Percentiles rank a stretch among this genome's conserved stretches.
These are phyloP conservation scores for Rubia tinctorum DNA, from an alignment of 305 asterid genomes.

Conservation along the genomic window DNA sequence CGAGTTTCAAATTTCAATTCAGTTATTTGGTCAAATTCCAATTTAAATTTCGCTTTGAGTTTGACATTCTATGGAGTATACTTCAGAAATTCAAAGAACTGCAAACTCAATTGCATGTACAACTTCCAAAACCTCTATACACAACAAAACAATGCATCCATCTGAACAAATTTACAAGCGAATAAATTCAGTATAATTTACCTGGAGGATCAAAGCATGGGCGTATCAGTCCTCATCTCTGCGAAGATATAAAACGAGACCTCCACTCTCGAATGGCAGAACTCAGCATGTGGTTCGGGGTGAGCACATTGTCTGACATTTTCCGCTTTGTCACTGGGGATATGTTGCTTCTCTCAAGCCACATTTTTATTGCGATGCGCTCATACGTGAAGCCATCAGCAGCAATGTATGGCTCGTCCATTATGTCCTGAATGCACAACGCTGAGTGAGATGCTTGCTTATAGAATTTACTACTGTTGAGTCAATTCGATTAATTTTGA, in stretches of 20 bases:
- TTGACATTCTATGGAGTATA: too few relatives aligned
- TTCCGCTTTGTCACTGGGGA: conserved; percentile 73
- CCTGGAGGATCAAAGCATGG: conserved; percentile 1
- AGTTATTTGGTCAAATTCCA: too few relatives aligned
- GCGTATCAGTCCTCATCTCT: conserved; percentile 5
- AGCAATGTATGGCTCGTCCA: conserved; percentile 81
- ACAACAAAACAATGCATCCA: neutral
- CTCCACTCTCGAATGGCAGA: conserved; percentile 81
- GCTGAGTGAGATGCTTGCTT: conserved; percentile 21
- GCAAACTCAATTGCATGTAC: neutral
- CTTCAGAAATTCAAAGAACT: neutral
- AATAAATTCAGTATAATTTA: neutral
- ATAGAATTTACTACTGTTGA: neutral
- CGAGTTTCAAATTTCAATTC: too few relatives aligned
- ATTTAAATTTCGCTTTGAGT: too few relatives aligned
- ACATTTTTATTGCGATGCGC: conserved; percentile 59
- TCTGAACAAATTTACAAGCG: neutral
- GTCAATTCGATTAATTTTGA: neutral
- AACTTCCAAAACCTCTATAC: neutral
- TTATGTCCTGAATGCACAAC: conserved; percentile 60
- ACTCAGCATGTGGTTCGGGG: conserved; percentile 59
- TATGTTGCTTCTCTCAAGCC: conserved; percentile 53
- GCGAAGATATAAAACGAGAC: conserved; percentile 1
- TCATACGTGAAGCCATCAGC: conserved; percentile 96
- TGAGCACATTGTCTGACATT: conserved; percentile 50